Evolutionary conservation across 495 filamentous ascomycete genomes (phyloP), one percentile per base, ranked within the genome.

Genomic region (Penicillium macrosclerotiorum): DNA sequence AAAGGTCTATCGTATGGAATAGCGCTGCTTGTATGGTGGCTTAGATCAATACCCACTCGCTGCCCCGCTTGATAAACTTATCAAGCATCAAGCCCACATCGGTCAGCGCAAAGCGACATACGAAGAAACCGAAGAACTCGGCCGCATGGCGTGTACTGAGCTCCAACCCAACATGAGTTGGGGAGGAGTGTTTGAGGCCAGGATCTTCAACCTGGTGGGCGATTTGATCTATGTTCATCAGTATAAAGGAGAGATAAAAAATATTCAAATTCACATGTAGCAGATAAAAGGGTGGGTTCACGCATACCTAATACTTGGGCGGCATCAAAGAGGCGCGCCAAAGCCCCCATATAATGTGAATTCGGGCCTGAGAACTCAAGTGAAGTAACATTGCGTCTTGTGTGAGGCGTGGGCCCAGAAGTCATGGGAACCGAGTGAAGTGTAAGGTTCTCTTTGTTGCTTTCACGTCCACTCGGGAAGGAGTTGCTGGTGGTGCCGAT

Each of bases 101-200:
- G 6, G 85, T 74, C 35, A 97, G 66, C 22, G 89, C 90, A 62
- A 97, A 98, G 12, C 94, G 88, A 65, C 92, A 96, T 13, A 98
- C 76, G 62, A 90, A 97, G 67, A 98, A 96, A 22, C 84, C 91
- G 64, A 98, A 98, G 70, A 98, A 98, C 59, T 97, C 93, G 23
- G 94, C 89, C 8, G 93, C 94, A 67, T 96, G 92, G 14, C 90
- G 81, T 22, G 89, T 88, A 64, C 89, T 90, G 13, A 97, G 78
- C 65, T 98, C 94, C 22, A 98, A 77, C 13, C 93, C 94, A 40
- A 97, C 89, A 55, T 95, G 89, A 19, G 91, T 95, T 52, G 83
- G 86, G 42, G 79, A 83, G 13, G 80, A 80, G 71, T 92, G 89
- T 55, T 86, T 86, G 30, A 95, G 76, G 9, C 90, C 88, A 8